Percentiles rank a stretch among this genome's conserved stretches.
These are phyloP conservation scores for Fusarium xylarioides DNA, from an alignment of 2,329 filamentous ascomycete genomes.

Conservation along the genomic window DNA sequence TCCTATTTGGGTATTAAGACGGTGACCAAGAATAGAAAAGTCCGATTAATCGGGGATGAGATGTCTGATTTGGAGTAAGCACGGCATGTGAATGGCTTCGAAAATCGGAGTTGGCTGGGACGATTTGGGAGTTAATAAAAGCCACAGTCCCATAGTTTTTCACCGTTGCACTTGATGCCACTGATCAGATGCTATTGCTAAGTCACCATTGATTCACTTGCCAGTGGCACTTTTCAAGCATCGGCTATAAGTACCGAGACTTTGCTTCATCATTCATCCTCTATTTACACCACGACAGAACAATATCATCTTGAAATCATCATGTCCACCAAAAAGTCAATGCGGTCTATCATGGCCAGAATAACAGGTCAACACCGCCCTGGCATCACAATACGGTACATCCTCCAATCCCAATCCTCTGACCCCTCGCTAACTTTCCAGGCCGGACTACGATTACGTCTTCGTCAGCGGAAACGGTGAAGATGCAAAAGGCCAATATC, in stretches of 20 bases:
- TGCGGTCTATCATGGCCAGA: background rate
- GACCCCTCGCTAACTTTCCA: fast-evolving
- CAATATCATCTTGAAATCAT: background rate
- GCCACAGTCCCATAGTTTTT: background rate
- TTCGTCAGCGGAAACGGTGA: background rate
- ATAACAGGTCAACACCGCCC: background rate
- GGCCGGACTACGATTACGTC: background rate
- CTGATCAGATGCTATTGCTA: background rate
- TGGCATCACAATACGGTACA: background rate
- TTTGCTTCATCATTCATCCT: background rate
- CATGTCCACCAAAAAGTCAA: background rate
- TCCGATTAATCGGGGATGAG: background rate
- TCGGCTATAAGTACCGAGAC: background rate
- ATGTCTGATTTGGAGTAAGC: background rate
- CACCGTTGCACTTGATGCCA: background rate
- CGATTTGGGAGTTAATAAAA: background rate
- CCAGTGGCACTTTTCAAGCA: background rate
- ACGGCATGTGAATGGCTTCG: background rate
- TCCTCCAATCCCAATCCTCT: fast-evolving
- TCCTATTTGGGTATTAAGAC: background rate
- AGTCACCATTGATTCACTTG: background rate
- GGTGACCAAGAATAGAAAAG: background rate
- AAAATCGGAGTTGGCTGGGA: background rate
- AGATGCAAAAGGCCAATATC: conserved; percentile 4
- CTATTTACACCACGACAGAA: fast-evolving